Evolutionary conservation across 768 basidiomycete species (phyloP).

Genomic region (Leccinum olivaceopallidum): DNA sequence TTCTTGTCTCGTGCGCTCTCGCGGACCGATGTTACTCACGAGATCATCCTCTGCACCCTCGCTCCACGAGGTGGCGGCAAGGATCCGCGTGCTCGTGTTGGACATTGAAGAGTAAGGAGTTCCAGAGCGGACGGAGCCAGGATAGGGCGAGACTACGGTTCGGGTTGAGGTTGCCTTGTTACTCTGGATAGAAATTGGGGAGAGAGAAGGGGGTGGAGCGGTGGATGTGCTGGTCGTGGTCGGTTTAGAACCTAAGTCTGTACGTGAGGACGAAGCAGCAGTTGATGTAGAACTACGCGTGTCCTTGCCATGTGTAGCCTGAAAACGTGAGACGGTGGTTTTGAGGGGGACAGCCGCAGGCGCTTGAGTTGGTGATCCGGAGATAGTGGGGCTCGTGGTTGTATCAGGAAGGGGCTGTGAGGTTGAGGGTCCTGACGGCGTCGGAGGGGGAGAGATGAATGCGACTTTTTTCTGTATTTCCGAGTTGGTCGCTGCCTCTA

Average conservation of each 20-base stretch:
- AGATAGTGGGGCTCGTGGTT: conserved; percentile 35
- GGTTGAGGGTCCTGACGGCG: conserved; percentile 49
- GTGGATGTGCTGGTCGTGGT: conserved; percentile 48
- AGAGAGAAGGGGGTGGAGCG: conserved; percentile 55
- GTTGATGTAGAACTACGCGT: conserved; percentile 63
- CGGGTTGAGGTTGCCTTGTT: conserved; percentile 64
- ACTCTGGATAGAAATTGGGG: conserved; percentile 54
- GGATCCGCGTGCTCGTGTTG: conserved; percentile 66
- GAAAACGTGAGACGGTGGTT: conserved; percentile 76
- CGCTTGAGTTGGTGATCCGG: conserved; percentile 31
- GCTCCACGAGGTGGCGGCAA: conserved; percentile 85
- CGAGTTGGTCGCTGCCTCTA: conserved; percentile 32
- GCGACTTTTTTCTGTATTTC: conserved; percentile 85
- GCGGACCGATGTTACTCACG: conserved; percentile 88
- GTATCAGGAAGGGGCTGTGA: conserved; percentile 56
- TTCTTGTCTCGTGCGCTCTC: conserved; percentile 94
- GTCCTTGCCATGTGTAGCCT: conserved; percentile 71
- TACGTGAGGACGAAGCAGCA: conserved; percentile 60
- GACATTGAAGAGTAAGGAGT: conserved; percentile 86
- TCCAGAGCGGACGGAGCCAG: conserved; percentile 71
- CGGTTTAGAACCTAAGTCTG: conserved; percentile 52
- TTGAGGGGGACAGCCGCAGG: conserved; percentile 43
- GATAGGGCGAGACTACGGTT: conserved; percentile 61
- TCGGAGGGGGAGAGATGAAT: conserved; percentile 80
- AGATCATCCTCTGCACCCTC: conserved; percentile 94